Base-by-base conservation (phyloP, 768 basidiomycete species). In the Lactarius vividus region DNA sequence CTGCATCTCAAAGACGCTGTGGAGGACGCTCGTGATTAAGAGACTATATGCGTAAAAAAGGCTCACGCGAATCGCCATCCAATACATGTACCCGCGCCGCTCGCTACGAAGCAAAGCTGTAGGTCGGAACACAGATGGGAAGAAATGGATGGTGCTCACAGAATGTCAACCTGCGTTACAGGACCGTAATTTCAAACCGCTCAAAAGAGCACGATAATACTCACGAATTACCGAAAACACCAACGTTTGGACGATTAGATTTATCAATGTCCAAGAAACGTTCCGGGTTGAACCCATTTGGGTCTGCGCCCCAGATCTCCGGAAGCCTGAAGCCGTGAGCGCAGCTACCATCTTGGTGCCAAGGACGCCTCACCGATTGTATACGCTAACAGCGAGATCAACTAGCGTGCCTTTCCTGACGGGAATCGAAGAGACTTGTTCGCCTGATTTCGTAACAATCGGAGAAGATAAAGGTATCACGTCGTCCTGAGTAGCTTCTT, bases 381-480 rank as follows among this genome's bases (percentile, higher is more conserved):
- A 65, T 26, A 39, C 59, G 10, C 15, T 40, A 60, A 53, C n/a
- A 18, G 53, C n/a, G 20, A 65, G 33, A 15, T 65, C 59, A 31
- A 56, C 29, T 15, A 33, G 37, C n/a, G 57, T 59, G 18, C 64
- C 58, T 54, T 61, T 56, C 53, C 11, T 46, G 5, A 65, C 26
- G 8, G 52, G 64, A 54, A 65, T 65, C 2, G 49, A 49, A 16
- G 64, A 23, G 35, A 65, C 23, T 23, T 55, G 7, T 33, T 61
- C 18, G 11, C 64, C 59, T 2, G 53, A 61, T 31, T 56, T 61
- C 16, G 53, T 35, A 5, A 33, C 56, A n/a, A 61, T 56, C 2
- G 64, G 64, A n/a, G 55, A 59, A 0, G 68, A 59, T 11, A 73
- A 65, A 11, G 71, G 72, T 15, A 72, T 61, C 3, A 71, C 66